Base-by-base conservation (phyloP, 2,329 filamentous ascomycete species). In the Chaetomium globosum region DNA sequence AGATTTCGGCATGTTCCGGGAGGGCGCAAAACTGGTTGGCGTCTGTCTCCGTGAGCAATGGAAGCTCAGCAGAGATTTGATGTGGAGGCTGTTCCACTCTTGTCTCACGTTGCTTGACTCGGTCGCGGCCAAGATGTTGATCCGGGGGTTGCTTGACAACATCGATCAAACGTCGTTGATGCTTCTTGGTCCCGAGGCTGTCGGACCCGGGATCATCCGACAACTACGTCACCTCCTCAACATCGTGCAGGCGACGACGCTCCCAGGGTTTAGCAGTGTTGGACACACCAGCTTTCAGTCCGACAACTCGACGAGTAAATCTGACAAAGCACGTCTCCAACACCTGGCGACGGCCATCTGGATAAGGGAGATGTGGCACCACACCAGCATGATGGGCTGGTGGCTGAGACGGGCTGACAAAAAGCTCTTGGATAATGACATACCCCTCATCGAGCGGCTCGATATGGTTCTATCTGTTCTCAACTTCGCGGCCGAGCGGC, bases 1-100 rank as follows among this genome's bases (percentile, higher is more conserved):
- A 10, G 77, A 80, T 48, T 81, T 85, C 51, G 78, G 76, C 64
- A 75, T 80, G 48, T 75, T 81, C 33, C 76, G 77, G 13, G 77
- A 82, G 43, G 82, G 82, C 2, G 78, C 78, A 19, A 71, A 72
- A 3, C 75, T 83, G 13, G 77, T 83, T 48, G 71, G 78, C 46
- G 71, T 76, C 1, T 78, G 76, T 51, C 71, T 84, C 49, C 70
- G 74, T 51, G 71, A 76, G 16, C 75, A 75, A 4, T 73, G 79
- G 23, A 57, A 64, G 0, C 57, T 81, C 57, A 74, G 75, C 64
- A 68, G 70, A 2, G 69, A 73, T 21, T 69, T 76, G 1, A 71
- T 80, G n/a, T 72, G 69, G 53, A 74, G 77, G 21, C 62, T 84
- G 1, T 71, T 83, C 30, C 77, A 81, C 55, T 73, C 77, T 31